phyloP scores from a whole-genome alignment of 2,329 filamentous ascomycete species.

The Cladorrhinum sp. region DNA sequence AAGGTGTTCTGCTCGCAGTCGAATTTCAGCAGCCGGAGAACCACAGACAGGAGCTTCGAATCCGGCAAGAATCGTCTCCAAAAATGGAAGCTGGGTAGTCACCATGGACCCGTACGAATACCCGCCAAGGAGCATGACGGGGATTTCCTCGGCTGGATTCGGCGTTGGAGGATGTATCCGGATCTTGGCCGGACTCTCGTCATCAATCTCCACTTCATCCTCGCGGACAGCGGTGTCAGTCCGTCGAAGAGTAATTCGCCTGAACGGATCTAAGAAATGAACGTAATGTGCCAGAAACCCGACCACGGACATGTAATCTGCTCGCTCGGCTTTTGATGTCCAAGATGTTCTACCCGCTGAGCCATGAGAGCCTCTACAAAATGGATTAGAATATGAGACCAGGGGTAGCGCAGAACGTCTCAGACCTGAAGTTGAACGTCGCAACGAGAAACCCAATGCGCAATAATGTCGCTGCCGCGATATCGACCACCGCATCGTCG shows the following conservation, averaged over 20 bases:
- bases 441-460: conserved; percentile 69
- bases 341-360: conserved; percentile 81
- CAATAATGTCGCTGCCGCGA: conserved; percentile 63
- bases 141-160: conserved; percentile 17
- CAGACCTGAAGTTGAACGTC: conserved; percentile 87
- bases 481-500: conserved; percentile 76
- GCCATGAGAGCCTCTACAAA: conserved; percentile 66
- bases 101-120: conserved; percentile 92
- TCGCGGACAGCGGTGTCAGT: neutral
- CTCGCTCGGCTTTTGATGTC: conserved; percentile 76
- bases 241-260: conserved; percentile 4
- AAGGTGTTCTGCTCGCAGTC: conserved; percentile 65
- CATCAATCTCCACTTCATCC: neutral
- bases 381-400: neutral
- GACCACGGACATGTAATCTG: conserved; percentile 80
- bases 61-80: conserved; percentile 55
- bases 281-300: conserved; percentile 77
- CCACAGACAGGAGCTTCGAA: conserved; percentile 55
- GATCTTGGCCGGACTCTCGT: neutral
- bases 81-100: conserved; percentile 66
- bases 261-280: conserved; percentile 51
- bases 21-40: conserved; percentile 65
- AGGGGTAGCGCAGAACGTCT: neutral
- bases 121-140: conserved; percentile 63
- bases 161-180: conserved; percentile 12